These are phyloP conservation scores for Gastrodia elata DNA, from an alignment of 106 monocot species.

Conservation along the genomic window DNA sequence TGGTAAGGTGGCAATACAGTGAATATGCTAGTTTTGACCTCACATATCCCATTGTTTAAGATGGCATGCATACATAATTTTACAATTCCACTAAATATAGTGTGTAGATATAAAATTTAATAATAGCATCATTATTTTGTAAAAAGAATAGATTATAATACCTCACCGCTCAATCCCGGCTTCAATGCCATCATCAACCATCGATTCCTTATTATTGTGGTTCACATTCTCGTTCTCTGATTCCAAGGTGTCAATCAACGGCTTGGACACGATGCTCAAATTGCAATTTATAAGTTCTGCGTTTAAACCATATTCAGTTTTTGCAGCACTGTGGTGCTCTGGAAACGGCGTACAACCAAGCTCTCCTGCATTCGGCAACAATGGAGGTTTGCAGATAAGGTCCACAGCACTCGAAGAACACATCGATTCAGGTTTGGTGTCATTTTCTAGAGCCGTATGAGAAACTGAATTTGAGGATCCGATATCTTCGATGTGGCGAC, in stretches of 20 bases:
- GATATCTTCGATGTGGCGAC: conserved; percentile 13
- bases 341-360: background rate
- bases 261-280: background rate
- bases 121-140: no score
- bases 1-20: no score
- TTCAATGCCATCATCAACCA: conserved; percentile 15
- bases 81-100: background rate
- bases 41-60: no score
- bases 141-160: conserved; percentile 9
- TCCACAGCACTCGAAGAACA: conserved; percentile 11
- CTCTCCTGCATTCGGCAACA: conserved; percentile 8
- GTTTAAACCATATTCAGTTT: conserved; percentile 2
- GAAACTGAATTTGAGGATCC: background rate
- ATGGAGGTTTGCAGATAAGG: conserved; percentile 4
- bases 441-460: background rate
- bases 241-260: background rate
- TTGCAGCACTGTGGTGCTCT: conserved; percentile 11
- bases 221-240: conserved; percentile 10
- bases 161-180: conserved; percentile 20
- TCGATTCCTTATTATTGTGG: conserved; percentile 15
- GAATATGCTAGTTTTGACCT: no score
- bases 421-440: background rate
- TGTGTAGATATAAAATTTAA: background rate
- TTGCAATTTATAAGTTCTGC: conserved; percentile 11
- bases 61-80: background rate